Evolutionary conservation across 768 basidiomycete genomes (phyloP), one percentile per base, ranked within the genome.

Genomic region (Naganishia kalamii): DNA sequence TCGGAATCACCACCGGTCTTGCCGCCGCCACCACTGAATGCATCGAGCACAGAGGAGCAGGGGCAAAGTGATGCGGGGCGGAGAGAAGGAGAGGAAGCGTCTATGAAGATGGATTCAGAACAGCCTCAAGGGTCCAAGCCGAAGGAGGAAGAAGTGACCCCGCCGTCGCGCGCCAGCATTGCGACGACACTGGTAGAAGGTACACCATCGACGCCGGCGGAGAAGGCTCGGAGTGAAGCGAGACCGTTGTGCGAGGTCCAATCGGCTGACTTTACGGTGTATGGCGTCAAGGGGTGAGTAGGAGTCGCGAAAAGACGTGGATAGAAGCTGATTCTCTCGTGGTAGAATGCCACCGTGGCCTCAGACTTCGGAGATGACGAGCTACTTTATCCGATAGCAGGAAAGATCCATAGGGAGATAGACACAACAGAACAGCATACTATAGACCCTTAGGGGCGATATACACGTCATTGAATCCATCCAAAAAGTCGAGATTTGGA

Each of bases 271-370:
- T 60, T 60, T 19, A 41, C 57, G 21, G 57, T 60, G 2, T 46
- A 25, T n/a, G 40, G 43, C 30, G 30, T n/a, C 23, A 60, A 52
- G 35, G 40, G 57, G 43, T 46, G 40, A 60, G 37, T 46, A 4
- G 33, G 21, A 21, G 35, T 25, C 21, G 21, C 15, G 13, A 11
- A 6, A 2, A 17, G 23, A 4, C 43, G 43, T 40, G 33, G n/a
- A 43, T 41, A 8, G 11, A 21, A 21, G 10, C 23, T 60, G 43
- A 41, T 27, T 4, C 23, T 8, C 40, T 35, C 10, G 50, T 10
- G 15, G 57, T 52, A 52, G 51, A 19, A 52, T 52, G 51, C 51
- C 51, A 12, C 21, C 51, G 11, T 52, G 51, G 51, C 51, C 51
- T 32, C 29, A 11, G 15, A 32, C 30, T 15, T 17, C 51, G 15